phyloP scores from a whole-genome alignment of 805 yeast genomes.

The Blastobotrys peoriensis region DNA sequence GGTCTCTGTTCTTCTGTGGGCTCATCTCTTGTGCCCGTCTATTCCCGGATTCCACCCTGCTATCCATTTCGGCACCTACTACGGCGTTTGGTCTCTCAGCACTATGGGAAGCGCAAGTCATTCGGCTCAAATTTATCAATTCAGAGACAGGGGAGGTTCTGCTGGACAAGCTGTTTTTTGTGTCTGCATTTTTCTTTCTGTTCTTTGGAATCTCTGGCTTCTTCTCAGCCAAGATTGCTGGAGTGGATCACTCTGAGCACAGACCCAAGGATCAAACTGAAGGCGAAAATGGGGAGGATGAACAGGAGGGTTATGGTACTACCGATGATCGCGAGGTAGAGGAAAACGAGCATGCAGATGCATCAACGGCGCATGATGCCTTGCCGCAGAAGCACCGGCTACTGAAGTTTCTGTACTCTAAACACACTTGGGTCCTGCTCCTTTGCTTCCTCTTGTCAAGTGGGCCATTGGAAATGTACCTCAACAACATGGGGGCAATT shows the following conservation, averaged over 20 bases:
- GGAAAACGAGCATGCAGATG: neutral
- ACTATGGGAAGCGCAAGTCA: slow-evolving; percentile 60
- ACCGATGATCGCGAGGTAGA: neutral
- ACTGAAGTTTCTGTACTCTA: slow-evolving; percentile 39
- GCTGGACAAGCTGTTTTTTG: slow-evolving; percentile 15
- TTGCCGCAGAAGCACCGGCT: slow-evolving; percentile 25
- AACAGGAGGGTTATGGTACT: slow-evolving; percentile 14
- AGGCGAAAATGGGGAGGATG: slow-evolving; percentile 22
- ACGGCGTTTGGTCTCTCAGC: slow-evolving; percentile 82
- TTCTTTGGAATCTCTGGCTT: slow-evolving; percentile 22
- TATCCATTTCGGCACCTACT: slow-evolving; percentile 85
- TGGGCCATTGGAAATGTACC: slow-evolving; percentile 83
- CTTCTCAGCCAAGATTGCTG: slow-evolving; percentile 25
- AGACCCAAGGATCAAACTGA: slow-evolving; percentile 11
- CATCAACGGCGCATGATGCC: slow-evolving; percentile 8
- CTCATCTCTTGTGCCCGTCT: slow-evolving; percentile 75
- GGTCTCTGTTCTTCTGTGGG: slow-evolving; percentile 32
- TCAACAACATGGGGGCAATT: slow-evolving; percentile 76
- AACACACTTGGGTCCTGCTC: slow-evolving; percentile 58
- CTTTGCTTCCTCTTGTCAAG: slow-evolving; percentile 57
- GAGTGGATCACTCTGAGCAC: slow-evolving; percentile 27
- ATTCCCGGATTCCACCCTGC: slow-evolving; percentile 67
- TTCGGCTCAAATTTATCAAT: slow-evolving; percentile 34
- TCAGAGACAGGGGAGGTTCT: slow-evolving; percentile 16
- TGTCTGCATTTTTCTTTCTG: slow-evolving; percentile 21